phyloP scores from a whole-genome alignment of 176 grass and related monocot species.

The Oryza glaberrima region DNA sequence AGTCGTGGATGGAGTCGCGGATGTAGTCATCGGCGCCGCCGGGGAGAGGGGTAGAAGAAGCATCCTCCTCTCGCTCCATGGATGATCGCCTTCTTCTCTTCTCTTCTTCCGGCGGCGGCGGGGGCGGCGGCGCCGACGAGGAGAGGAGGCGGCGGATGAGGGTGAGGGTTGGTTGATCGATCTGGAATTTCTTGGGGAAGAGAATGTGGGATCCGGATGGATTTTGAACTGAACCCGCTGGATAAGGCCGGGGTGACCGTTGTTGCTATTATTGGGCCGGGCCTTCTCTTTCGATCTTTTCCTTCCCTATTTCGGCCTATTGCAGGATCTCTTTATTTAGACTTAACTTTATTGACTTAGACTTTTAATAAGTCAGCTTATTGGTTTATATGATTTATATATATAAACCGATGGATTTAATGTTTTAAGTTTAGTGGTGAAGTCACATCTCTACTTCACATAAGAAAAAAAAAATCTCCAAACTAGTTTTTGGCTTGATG shows the following conservation, averaged over 20 bases:
- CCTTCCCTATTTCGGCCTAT: not conserved
- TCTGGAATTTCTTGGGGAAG: not conserved
- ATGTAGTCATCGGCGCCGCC: conserved; percentile 66
- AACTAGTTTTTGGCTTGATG: too few relatives aligned
- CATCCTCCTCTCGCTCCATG: not conserved
- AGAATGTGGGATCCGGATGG: not conserved
- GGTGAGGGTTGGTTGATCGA: not conserved
- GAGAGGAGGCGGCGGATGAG: not conserved
- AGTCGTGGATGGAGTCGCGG: conserved; percentile 69
- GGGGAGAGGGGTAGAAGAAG: conserved; percentile 15
- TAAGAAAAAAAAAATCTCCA: too few relatives aligned
- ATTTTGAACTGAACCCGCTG: not conserved
- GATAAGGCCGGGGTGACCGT: not conserved
- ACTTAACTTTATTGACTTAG: too few relatives aligned
- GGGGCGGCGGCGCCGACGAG: too few relatives aligned
- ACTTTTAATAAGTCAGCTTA: too few relatives aligned
- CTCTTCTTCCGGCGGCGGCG: not conserved
- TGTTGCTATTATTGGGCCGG: not conserved
- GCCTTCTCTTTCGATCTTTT: not conserved
- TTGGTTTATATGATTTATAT: too few relatives aligned
- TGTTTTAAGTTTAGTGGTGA: too few relatives aligned
- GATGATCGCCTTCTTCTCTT: not conserved
- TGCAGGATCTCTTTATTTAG: too few relatives aligned
- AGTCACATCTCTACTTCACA: too few relatives aligned
- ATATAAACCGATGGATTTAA: too few relatives aligned